Percentiles rank a stretch among this genome's conserved stretches.
phyloP scores from a whole-genome alignment of 2,329 filamentous ascomycete genomes.

The Stachybotrys chlorohalonatus region DNA sequence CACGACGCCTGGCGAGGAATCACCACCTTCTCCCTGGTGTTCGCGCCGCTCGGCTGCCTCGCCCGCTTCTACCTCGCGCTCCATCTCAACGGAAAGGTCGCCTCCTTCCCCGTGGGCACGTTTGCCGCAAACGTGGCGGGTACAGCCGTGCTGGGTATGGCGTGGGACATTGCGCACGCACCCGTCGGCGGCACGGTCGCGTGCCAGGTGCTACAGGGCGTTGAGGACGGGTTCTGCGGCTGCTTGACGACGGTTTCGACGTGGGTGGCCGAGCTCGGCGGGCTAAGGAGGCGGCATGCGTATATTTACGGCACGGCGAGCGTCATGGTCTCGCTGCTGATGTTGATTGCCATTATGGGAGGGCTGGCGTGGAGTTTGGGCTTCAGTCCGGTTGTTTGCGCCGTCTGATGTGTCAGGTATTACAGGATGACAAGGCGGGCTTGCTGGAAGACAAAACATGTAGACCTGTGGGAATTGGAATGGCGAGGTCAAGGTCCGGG shows the following conservation, averaged over 20 bases:
- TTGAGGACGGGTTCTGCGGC: constrained; percentile 61
- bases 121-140: constrained; percentile 76
- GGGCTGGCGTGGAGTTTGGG: constrained; percentile 61
- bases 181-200: constrained; percentile 46
- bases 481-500: no score
- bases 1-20: constrained; percentile 67
- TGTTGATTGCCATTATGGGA: constrained; percentile 66
- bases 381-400: constrained; percentile 34
- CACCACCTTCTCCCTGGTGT: constrained; percentile 67
- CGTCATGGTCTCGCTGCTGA: constrained; percentile 45
- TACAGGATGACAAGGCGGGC: neutral
- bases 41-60: constrained; percentile 74
- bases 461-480: no score
- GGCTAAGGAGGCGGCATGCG: constrained; percentile 40
- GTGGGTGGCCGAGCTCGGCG: constrained; percentile 53
- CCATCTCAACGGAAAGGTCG: constrained; percentile 56
- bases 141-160: constrained; percentile 64
- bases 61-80: constrained; percentile 64
- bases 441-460: no score
- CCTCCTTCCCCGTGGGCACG: constrained; percentile 75
- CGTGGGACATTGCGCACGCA: constrained; percentile 69
- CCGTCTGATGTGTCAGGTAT: neutral
- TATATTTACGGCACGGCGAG: constrained; percentile 62
- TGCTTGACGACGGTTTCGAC: constrained; percentile 59
- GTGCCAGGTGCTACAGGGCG: constrained; percentile 59